These are phyloP conservation scores for Boechera divaricarpa DNA, from an alignment of 345 rosid species.

Conservation along the genomic window DNA sequence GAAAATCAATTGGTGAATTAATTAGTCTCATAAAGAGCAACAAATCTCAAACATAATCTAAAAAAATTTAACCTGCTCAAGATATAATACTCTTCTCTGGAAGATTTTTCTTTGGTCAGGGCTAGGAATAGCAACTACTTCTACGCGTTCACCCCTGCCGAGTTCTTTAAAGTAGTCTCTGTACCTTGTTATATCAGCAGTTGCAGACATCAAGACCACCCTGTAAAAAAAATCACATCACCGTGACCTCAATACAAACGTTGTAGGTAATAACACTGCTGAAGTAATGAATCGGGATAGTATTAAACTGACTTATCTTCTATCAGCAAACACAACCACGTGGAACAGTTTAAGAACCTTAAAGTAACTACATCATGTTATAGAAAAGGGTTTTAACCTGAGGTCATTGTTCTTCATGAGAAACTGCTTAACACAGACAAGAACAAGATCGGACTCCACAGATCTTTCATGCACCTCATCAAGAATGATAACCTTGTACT, in stretches of 20 bases:
- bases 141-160: constrained; percentile 88
- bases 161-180: constrained; percentile 86
- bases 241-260: not conserved
- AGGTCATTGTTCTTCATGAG: constrained; percentile 70
- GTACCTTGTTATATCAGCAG: constrained; percentile 86
- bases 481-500: constrained; percentile 88
- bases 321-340: not conserved
- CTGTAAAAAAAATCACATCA: constrained; percentile 49
- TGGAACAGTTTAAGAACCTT: constrained; percentile 9
- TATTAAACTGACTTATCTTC: not conserved
- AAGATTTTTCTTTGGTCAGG: constrained; percentile 62
- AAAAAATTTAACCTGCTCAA: constrained; percentile 67
- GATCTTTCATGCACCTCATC: constrained; percentile 99
- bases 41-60: not conserved
- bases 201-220: constrained; percentile 98
- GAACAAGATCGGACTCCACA: constrained; percentile 91
- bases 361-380: not conserved
- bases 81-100: constrained; percentile 72
- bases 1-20: constrained; percentile 1
- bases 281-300: not conserved
- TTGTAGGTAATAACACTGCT: not conserved
- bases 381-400: constrained; percentile 54
- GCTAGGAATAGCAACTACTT: constrained; percentile 86
- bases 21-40: constrained; percentile 14
- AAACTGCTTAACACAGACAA: constrained; percentile 90